A percentile compares a stretch with the other conserved stretches of the same genome.
Conservation (phyloP, 2,329 filamentous ascomycete genomes). For the Lachnellula willkommii region DNA sequence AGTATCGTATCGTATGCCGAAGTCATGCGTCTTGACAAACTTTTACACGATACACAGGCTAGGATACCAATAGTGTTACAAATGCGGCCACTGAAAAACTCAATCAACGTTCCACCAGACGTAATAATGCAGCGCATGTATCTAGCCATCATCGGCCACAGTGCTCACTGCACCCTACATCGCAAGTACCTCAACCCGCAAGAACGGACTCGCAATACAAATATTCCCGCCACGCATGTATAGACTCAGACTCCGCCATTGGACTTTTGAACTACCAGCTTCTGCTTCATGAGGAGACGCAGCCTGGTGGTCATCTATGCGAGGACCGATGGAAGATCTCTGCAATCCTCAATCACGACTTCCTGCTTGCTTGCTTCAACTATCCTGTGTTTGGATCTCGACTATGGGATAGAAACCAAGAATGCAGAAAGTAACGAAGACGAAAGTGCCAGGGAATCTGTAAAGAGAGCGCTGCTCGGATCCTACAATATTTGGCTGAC, state of each 20-base stretch:
- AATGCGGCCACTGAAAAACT: conserved; percentile 42
- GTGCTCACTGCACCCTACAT: conserved; percentile 6
- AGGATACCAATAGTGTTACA: conserved; percentile 44
- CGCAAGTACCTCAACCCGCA: conserved; percentile 33
- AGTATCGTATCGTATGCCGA: conserved; percentile 46
- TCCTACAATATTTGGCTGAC: conserved; percentile 5
- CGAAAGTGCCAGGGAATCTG: background rate
- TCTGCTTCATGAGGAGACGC: conserved; percentile 41
- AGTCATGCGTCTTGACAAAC: conserved; percentile 42
- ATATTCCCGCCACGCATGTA: conserved; percentile 46
- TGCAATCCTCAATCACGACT: conserved; percentile 54
- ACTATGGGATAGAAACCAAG: background rate
- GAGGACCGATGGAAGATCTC: conserved; percentile 51
- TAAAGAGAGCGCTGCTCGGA: conserved; percentile 1
- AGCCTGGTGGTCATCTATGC: conserved; percentile 48
- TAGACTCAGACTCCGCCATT: conserved; percentile 44
- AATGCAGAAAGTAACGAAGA: background rate
- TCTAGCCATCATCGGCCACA: conserved; percentile 40
- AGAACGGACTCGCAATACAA: conserved; percentile 44
- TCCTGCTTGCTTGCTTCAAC: conserved; percentile 55
- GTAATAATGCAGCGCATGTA: conserved; percentile 47
- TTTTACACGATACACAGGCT: conserved; percentile 40
- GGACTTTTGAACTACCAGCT: conserved; percentile 43
- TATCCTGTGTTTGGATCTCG: conserved; percentile 42
- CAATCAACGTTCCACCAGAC: conserved; percentile 41